Base-by-base conservation (phyloP, 2,329 filamentous ascomycete species). In the Pseudocercospora pini-densiflorae region DNA sequence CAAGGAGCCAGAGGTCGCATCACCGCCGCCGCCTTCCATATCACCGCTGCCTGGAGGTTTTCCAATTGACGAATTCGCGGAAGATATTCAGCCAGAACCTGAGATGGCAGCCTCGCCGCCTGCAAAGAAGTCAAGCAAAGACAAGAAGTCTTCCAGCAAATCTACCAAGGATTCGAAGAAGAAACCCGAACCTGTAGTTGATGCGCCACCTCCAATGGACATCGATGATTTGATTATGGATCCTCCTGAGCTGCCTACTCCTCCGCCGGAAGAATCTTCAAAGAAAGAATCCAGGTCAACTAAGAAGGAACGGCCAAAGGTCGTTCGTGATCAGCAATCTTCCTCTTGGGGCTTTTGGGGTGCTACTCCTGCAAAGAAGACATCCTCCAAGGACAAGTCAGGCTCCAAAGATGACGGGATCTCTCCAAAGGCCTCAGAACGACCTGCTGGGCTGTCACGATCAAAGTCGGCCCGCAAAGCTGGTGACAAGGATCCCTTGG, bases 241-340 rank as follows among this genome's bases (percentile, higher is more conserved):
- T 71, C 77, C 10, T 70, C 75, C 60, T 78, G 62, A 79, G 63
- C 80, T 82, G 36, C 83, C 84, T 9, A 85, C 84, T 27, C 84
- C 85, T 58, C 81, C 83, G 8, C 81, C 83, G 9, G 84, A 69
- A 36, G 65, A 86, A 61, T 63, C 74, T 61, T 55, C 63, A 59
- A 77, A 78, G 55, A 76, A 87, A 16, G 87, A 89, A 59, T 80
- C 84, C 67, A 87, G 86, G 61, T 77, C 83, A 4, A 84, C 84
- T 3, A 92, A 88, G 79, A 96, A 91, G 77, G 92, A 96, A 69
- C 90, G 93, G 14, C 82, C 90, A 29, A 92, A 90, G 75, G 87
- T 93, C 69, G 91, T 88, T 72, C 91, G 92, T 65, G 89, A 91
- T 43, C 85, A 87, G 65, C 85, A 84, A 40, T 80, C 79, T n/a